Percentiles rank a stretch among this genome's conserved stretches.
Conservation (phyloP, 2,329 filamentous ascomycete species). For the Pestalotiopsis sp. region DNA sequence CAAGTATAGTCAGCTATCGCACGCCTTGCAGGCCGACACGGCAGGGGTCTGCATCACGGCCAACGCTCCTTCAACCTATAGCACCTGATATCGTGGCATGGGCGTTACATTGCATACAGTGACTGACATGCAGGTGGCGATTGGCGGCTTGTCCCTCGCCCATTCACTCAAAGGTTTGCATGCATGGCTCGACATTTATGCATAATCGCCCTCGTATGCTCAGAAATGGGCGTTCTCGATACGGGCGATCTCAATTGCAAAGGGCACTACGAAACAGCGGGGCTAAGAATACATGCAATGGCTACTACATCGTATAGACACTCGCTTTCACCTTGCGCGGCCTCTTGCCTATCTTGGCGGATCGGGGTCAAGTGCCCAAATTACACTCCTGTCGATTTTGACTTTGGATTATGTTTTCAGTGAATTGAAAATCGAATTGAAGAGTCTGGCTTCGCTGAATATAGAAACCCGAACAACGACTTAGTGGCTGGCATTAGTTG, state of each 20-base stretch:
- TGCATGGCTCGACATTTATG: background rate
- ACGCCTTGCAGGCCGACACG: background rate
- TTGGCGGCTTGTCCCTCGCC: background rate
- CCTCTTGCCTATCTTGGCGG: no score
- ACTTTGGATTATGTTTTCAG: background rate
- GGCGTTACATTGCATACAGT: background rate
- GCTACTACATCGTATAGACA: no score
- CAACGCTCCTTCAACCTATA: background rate
- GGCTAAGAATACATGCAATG: no score
- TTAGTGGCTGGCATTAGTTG: background rate
- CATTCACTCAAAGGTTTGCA: background rate
- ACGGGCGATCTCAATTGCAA: background rate
- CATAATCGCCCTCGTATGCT: background rate
- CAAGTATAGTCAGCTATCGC: background rate
- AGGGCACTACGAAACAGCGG: no score
- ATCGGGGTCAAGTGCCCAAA: background rate
- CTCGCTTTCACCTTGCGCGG: no score
- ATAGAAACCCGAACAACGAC: background rate
- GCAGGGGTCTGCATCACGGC: background rate
- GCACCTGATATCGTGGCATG: background rate
- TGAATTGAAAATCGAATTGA: background rate
- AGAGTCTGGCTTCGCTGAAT: background rate
- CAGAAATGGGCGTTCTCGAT: background rate
- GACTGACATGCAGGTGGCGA: background rate
- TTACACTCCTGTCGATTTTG: background rate